Percentiles rank a stretch among this genome's conserved stretches.
Evolutionary conservation across 306 rosid genomes (phyloP).

Genomic region (Abrus pulchellus): DNA sequence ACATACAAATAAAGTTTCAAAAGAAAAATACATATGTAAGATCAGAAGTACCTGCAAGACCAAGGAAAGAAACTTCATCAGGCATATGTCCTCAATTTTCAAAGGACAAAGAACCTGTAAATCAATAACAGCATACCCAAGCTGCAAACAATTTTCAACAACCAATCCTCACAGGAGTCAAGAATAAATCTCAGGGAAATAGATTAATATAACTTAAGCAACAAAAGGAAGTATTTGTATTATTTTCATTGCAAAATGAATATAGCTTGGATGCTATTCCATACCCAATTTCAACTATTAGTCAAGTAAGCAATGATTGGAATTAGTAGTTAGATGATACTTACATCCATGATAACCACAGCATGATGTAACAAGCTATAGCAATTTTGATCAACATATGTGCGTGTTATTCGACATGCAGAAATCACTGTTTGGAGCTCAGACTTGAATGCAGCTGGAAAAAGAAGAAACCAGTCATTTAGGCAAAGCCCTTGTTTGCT

Average conservation of each 20-base stretch:
- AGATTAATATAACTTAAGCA: slow-evolving; percentile 14
- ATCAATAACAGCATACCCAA: slow-evolving; percentile 85
- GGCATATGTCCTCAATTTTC: slow-evolving; percentile 65
- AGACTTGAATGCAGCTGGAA: slow-evolving; percentile 74
- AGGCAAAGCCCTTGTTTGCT: slow-evolving; percentile 28
- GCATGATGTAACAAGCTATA: slow-evolving; percentile 57
- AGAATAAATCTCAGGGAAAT: slow-evolving; percentile 22
- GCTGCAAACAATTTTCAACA: slow-evolving; percentile 61
- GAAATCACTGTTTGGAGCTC: slow-evolving; percentile 85
- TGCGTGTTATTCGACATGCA: slow-evolving; percentile 76
- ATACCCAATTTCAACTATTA: slow-evolving; percentile 27
- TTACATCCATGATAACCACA: slow-evolving; percentile 70
- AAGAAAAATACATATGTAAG: slow-evolving; percentile 26
- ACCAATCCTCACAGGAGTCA: slow-evolving; percentile 22
- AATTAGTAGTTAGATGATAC: slow-evolving; percentile 48
- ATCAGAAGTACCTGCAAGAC: slow-evolving; percentile 76
- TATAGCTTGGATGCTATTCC: slow-evolving; percentile 3
- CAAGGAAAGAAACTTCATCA: slow-evolving; percentile 71
- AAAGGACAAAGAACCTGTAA: slow-evolving; percentile 67
- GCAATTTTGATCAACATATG: slow-evolving; percentile 70
- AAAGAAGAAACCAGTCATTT: slow-evolving; percentile 33
- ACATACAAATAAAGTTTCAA: slow-evolving; percentile 20
- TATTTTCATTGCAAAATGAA: slow-evolving; percentile 30
- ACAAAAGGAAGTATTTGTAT: not conserved
- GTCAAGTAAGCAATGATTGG: slow-evolving; percentile 16